These are phyloP conservation scores for Ganoderma meredithae DNA, from an alignment of 1,284 basidiomycete species.

Conservation along the genomic window DNA sequence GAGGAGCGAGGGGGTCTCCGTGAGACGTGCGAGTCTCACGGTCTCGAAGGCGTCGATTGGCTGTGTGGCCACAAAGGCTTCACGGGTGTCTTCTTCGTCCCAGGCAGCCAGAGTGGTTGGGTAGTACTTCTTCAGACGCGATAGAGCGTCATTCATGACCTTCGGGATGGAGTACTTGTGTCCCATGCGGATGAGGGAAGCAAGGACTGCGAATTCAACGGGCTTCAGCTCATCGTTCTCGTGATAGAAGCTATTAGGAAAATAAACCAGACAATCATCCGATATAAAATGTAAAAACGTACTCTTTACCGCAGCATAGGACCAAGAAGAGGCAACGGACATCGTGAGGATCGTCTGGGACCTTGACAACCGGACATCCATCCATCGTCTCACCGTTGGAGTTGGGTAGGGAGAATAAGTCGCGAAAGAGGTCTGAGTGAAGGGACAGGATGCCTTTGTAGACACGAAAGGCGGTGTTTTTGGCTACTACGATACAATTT, in stretches of 20 bases:
- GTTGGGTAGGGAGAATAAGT: not conserved
- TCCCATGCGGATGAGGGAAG: not conserved
- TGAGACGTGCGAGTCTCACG: not conserved
- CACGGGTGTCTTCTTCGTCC: not conserved
- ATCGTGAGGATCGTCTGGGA: not conserved
- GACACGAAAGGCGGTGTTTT: not conserved
- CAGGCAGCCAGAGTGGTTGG: not conserved
- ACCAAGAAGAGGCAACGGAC: not conserved
- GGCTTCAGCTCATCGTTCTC: not conserved
- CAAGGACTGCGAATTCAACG: not conserved
- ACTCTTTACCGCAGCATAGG: not conserved
- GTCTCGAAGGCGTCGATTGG: not conserved
- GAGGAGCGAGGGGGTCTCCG: not conserved
- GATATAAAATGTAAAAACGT: not conserved
- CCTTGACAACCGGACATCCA: not conserved
- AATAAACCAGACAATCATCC: not conserved
- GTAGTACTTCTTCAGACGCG: not conserved
- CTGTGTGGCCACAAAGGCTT: not conserved
- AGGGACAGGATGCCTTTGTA: not conserved
- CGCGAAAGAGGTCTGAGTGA: not conserved
- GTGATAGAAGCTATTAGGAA: not conserved
- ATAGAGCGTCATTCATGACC: not conserved
- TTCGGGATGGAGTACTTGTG: not conserved
- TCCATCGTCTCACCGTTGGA: not conserved
- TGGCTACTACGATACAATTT: not conserved